phyloP scores from a whole-genome alignment of 768 basidiomycete species.

The Agrocybe pediades region DNA sequence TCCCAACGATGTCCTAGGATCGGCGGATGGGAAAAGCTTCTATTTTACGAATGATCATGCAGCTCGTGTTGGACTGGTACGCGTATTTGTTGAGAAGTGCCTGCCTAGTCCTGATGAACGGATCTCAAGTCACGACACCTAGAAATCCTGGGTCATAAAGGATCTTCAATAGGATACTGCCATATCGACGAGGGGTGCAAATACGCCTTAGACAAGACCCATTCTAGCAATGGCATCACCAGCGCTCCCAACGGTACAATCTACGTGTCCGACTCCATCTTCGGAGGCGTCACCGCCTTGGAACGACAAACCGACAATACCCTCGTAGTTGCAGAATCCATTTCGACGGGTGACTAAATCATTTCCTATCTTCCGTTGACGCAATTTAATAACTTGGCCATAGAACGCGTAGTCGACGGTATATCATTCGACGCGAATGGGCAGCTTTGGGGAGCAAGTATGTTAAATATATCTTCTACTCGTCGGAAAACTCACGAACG shows the following conservation, averaged over 20 bases:
- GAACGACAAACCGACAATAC: conserved; percentile 63
- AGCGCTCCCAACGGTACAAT: conserved; percentile 59
- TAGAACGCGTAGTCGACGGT: conserved; percentile 51
- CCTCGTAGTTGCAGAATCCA: conserved; percentile 53
- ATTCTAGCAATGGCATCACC: conserved; percentile 63
- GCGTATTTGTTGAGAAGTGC: conserved; percentile 17
- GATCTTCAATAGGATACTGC: conserved; percentile 65
- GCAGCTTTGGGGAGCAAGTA: conserved; percentile 64
- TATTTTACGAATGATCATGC: conserved; percentile 72
- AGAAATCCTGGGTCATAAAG: conserved; percentile 28
- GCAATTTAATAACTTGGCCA: not conserved
- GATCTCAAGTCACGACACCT: conserved; percentile 5
- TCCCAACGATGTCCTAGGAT: conserved; percentile 73
- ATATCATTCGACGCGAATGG: conserved; percentile 60
- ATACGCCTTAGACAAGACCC: conserved; percentile 48
- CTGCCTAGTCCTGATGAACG: not conserved
- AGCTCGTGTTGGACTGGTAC: conserved; percentile 53
- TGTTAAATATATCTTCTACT: not conserved
- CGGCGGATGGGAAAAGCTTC: conserved; percentile 61
- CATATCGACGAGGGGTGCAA: conserved; percentile 64
- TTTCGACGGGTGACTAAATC: conserved; percentile 46
- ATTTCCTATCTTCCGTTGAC: not conserved
- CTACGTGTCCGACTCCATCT: conserved; percentile 52
- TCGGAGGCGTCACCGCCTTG: conserved; percentile 50
- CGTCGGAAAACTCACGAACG: no score